Evolutionary conservation across 768 basidiomycete species (phyloP), one percentile per base, ranked within the genome.

Genomic region (Hygrocybe punicea): DNA sequence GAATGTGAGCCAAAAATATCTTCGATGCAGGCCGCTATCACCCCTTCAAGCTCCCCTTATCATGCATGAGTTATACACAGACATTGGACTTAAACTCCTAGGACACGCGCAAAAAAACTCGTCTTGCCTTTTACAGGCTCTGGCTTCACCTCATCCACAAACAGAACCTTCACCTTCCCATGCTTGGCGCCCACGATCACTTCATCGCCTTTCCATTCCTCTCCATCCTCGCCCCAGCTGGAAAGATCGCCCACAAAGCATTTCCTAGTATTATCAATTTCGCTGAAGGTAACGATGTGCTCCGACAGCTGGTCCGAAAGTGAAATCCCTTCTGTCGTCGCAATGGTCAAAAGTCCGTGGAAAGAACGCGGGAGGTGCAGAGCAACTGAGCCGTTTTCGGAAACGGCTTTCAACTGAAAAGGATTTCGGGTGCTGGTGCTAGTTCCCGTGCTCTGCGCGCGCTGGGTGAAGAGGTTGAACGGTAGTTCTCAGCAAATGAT

Each of bases 341-440:
- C 68, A 35, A 75, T 60, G 2, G 60, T 56, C 33, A 78, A 39
- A 0, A 66, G 66, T 1, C 78, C 78, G 21, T 64, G 63, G 65
- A 75, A 80, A 4, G 74, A 69, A n/a, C 76, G 76, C 4, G 78
- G 78, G 33, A 80, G 57, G 29, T 67, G 59, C 13, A 79, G 49
- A 23, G 54, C 58, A 13, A 78, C 58, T n/a, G 58, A 24, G 2
- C 76, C 76, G 53, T 76, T 66, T 24, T 50, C 44, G 11, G 71
- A 62, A 14, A 56, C 52, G 11, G 63, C 39, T 1, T 58, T 52
- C 8, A 74, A 40, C n/a, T 62, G 52, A 45, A 72, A 58, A 13
- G 72, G 67, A 2, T 63, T 55, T 6, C 69, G 60, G 13, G 61
- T 29, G 29, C 16, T 40, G 24, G 16, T 65, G 47, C 17, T n/a